These are phyloP conservation scores for Candida palmyrensis DNA, from an alignment of 805 yeast genomes.

Conservation along the genomic window DNA sequence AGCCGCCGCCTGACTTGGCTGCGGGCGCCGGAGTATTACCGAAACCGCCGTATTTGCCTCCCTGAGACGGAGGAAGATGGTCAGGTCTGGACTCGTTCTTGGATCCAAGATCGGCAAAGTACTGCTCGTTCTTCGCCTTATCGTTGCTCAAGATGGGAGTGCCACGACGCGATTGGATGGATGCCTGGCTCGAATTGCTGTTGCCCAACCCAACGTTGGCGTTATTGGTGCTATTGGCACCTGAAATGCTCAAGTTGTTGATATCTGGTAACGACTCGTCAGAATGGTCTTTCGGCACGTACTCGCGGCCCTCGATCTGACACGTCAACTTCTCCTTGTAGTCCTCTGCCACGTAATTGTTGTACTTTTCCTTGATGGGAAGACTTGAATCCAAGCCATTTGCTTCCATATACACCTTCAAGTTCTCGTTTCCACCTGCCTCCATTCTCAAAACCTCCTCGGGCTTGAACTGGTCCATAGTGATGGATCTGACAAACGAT, in stretches of 20 bases:
- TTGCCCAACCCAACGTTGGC: background rate
- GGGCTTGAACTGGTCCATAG: constrained; percentile 97
- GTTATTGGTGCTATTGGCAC: background rate
- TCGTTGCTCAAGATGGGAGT: constrained; percentile 30
- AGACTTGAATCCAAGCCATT: constrained; percentile 66
- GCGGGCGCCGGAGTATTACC: constrained; percentile 69
- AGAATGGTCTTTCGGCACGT: constrained; percentile 58
- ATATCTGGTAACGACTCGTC: constrained; percentile 37
- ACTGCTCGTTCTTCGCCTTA: constrained; percentile 68
- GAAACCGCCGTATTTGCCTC: constrained; percentile 89
- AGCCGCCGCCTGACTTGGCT: constrained; percentile 24
- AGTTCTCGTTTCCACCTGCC: constrained; percentile 82
- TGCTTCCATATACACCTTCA: constrained; percentile 58
- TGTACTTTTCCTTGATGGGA: constrained; percentile 72
- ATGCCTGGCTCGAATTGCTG: constrained; percentile 15
- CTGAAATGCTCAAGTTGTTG: constrained; percentile 1
- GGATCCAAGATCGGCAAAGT: constrained; percentile 75
- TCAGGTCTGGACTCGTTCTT: constrained; percentile 70
- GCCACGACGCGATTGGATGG: constrained; percentile 39
- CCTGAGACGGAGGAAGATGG: constrained; percentile 84
- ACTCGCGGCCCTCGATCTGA: constrained; percentile 66
- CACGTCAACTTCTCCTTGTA: constrained; percentile 80
- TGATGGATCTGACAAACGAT: constrained; percentile 92
- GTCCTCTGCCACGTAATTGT: constrained; percentile 90
- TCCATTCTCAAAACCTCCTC: constrained; percentile 92